Percentiles rank a stretch among this genome's conserved stretches.
These are phyloP conservation scores for Trichomonascaceae sp. DNA, from an alignment of 1,139 yeast genomes.

Conservation along the genomic window DNA sequence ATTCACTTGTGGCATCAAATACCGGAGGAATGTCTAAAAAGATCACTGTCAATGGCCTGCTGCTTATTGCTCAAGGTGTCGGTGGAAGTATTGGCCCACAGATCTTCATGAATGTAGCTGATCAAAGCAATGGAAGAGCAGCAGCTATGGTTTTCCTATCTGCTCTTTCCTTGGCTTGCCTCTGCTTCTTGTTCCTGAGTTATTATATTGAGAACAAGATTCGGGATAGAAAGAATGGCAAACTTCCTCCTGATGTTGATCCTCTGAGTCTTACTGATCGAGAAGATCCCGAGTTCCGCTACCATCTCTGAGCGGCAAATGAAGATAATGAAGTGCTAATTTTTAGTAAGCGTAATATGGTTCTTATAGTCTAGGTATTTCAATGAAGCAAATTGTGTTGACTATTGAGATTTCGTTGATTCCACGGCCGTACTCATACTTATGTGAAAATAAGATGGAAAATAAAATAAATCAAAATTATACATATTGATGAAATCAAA, in stretches of 20 bases:
- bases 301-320: constrained; percentile 7
- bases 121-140: constrained; percentile 40
- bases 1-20: constrained; percentile 34
- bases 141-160: constrained; percentile 6
- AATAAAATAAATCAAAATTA: too few species aligned
- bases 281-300: constrained; percentile 47
- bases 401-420: not conserved
- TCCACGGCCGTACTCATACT: too few species aligned
- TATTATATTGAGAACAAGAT: constrained; percentile 3
- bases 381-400: not conserved
- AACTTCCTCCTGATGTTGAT: constrained; percentile 28
- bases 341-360: not conserved
- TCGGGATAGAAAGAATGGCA: not conserved
- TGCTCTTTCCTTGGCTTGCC: not conserved
- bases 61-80: constrained; percentile 55
- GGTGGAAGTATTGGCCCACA: constrained; percentile 68
- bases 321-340: not conserved
- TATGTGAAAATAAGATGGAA: not conserved
- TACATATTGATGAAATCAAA: not conserved
- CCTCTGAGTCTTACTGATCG: constrained; percentile 61
- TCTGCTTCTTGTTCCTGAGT: not conserved
- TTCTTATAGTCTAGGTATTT: not conserved
- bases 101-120: constrained; percentile 47
- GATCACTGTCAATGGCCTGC: constrained; percentile 51
- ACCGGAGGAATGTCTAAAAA: constrained; percentile 69